Percentiles rank a stretch among this genome's conserved stretches.
These are phyloP conservation scores for Musa schizocarpa DNA, from an alignment of 176 grass and related monocot species.

Conservation along the genomic window DNA sequence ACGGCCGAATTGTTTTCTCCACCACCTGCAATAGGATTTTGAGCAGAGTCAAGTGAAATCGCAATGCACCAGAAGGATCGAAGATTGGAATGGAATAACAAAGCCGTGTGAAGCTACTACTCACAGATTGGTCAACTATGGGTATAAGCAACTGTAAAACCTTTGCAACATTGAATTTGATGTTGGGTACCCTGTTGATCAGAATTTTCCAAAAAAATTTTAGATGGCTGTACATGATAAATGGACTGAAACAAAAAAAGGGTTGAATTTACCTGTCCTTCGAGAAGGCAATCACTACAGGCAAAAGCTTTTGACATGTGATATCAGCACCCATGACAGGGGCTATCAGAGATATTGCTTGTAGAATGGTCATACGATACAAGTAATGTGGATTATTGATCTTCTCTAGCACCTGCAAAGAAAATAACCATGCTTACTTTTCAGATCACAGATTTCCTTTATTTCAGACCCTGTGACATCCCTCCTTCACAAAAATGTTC, in stretches of 20 bases:
- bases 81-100: neutral
- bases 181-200: constrained; percentile 74
- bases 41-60: neutral
- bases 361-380: constrained; percentile 80
- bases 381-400: constrained; percentile 92
- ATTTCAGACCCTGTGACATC: no score
- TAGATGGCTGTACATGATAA: neutral
- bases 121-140: constrained; percentile 66
- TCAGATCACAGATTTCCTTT: no score
- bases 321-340: constrained; percentile 92
- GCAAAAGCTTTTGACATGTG: constrained; percentile 70
- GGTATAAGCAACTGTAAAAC: constrained; percentile 72
- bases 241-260: neutral
- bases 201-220: neutral
- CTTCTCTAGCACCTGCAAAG: constrained; percentile 73
- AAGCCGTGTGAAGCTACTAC: constrained; percentile 1
- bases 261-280: constrained; percentile 60
- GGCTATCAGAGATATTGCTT: constrained; percentile 70
- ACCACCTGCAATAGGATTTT: constrained; percentile 38
- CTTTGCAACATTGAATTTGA: constrained; percentile 93
- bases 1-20: constrained; percentile 63
- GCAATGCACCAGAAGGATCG: neutral
- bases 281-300: constrained; percentile 68
- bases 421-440: constrained; percentile 10
- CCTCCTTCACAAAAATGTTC: no score